A percentile compares a stretch with the other conserved stretches of the same genome.
phyloP scores from a whole-genome alignment of 495 filamentous ascomycete species.

The Parmelia sp. region DNA sequence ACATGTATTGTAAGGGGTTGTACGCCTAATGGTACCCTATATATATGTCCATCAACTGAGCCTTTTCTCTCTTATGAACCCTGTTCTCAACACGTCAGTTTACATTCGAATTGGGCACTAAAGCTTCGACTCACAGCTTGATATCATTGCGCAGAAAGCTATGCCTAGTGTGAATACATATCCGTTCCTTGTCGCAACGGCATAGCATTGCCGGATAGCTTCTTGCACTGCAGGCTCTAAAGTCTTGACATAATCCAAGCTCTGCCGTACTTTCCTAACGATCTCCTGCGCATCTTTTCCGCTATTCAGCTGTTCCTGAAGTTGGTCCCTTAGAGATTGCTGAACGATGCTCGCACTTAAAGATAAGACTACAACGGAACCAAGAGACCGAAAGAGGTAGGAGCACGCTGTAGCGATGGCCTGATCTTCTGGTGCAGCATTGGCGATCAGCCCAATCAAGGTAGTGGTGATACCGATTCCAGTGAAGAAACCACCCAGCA shows the following conservation, averaged over 20 bases:
- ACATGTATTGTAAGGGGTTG: no score
- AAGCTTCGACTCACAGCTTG: conserved; percentile 29
- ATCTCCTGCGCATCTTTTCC: conserved; percentile 62
- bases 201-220: conserved; percentile 66
- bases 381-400: conserved; percentile 80
- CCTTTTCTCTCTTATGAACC: conserved; percentile 29
- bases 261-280: conserved; percentile 65
- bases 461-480: conserved; percentile 68
- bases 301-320: conserved; percentile 47
- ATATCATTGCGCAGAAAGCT: conserved; percentile 42
- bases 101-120: background rate
- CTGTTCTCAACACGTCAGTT: conserved; percentile 12
- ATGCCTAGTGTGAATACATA: conserved; percentile 42
- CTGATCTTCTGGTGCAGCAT: conserved; percentile 59
- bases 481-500: conserved; percentile 51
- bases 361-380: conserved; percentile 68
- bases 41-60: conserved; percentile 15
- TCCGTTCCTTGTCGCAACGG: conserved; percentile 43
- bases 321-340: conserved; percentile 53
- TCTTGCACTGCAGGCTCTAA: conserved; percentile 55
- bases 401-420: conserved; percentile 78
- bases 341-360: conserved; percentile 68
- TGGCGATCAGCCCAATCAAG: conserved; percentile 58
- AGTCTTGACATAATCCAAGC: conserved; percentile 61
- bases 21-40: no score